These are phyloP conservation scores for Annulohypoxylon nitens DNA, from an alignment of 495 filamentous ascomycete genomes.

Conservation along the genomic window DNA sequence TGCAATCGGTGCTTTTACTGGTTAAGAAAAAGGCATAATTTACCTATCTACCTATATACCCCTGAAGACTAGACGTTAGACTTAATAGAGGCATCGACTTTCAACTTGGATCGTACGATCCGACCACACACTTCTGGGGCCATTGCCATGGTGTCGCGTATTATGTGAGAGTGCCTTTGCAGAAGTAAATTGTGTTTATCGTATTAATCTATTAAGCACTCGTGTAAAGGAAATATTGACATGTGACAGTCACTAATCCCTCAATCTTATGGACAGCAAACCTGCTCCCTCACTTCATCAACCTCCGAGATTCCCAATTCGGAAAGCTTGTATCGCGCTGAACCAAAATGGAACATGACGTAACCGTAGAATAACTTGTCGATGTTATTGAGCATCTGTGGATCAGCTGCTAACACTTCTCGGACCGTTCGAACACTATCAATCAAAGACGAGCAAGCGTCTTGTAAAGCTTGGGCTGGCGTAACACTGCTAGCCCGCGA, in stretches of 20 bases:
- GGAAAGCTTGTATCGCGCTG: neutral
- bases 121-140: too few species aligned
- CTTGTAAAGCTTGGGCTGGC: neutral
- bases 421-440: neutral
- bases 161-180: too few species aligned
- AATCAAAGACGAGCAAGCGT: neutral
- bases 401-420: neutral
- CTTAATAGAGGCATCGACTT: neutral
- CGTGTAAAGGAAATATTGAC: too few species aligned
- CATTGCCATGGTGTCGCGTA: too few species aligned
- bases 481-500: neutral
- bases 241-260: neutral
- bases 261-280: neutral
- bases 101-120: too few species aligned
- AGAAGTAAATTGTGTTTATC: too few species aligned
- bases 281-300: neutral
- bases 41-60: too few species aligned
- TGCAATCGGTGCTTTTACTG: slow-evolving; percentile 1
- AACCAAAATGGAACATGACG: neutral
- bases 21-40: slow-evolving; percentile 8
- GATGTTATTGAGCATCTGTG: neutral
- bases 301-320: neutral
- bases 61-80: neutral
- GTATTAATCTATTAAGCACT: too few species aligned
- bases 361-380: neutral